Base-by-base conservation (phyloP, 805 yeast species). In the Kodamaea fukazawae region DNA sequence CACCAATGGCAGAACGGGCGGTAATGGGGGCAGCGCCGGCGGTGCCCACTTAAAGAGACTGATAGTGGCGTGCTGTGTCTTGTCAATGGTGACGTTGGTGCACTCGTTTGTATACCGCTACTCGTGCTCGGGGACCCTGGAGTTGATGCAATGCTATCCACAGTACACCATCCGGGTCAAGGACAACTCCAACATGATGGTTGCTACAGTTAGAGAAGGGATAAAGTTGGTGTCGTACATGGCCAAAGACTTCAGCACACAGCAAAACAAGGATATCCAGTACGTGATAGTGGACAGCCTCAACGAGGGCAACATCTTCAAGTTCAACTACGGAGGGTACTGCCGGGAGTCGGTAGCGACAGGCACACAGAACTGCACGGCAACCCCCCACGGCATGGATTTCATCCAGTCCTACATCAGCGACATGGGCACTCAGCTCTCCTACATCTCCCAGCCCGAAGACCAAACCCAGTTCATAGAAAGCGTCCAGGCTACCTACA, bases 381-480 rank as follows among this genome's bases (percentile, higher is more conserved):
- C 61, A 45, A 51, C 48, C 7, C 63, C 69, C 36, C 52, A 57
- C 36, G 80, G 79, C 1, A 53, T 75, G 40, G 81, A 78, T 50
- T 48, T 76, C 11, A 55, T 73, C 7, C 60, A 75, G 6, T 70
- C 71, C 10, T 55, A 76, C 11, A 61, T 76, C 8, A 62, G 70
- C 41, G 83, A 78, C 54, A 64, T 79, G 9, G 79, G 78, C 3
- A 58, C 57, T 2, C 78, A 71, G 45, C 55, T 74, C 29, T 73
- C 70, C 7, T 52, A 54, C 17, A 53, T 70, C 17, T 66, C 78
- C 3, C 60, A 61, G 34, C 52, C 64, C 41, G 63, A 70, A 4
- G 63, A 72, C 45, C 58, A 72, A 5, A 30, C 34, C 2, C 46
- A 42, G 15, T 48, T 55, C 22, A 55, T 42, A 11, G 16, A 34